Conservation (phyloP, 441 rosid genomes). For the Gossypium davidsonii region DNA sequence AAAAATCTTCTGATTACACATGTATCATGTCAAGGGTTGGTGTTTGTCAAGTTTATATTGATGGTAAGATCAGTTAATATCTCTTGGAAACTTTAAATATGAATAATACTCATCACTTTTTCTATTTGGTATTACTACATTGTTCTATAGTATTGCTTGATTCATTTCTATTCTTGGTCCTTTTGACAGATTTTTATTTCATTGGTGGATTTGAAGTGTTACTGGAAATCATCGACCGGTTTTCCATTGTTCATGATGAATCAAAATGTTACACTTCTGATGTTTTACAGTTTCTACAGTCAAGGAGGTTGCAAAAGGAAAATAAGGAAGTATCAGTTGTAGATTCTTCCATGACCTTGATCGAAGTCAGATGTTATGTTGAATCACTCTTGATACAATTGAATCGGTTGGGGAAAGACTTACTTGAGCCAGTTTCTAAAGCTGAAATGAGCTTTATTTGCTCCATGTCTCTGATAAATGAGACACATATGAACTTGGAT, state of each 20-base stretch:
- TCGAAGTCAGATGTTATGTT: constrained; percentile 44
- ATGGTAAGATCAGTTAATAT: constrained; percentile 51
- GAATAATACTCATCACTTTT: not conserved
- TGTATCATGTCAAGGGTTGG: constrained; percentile 68
- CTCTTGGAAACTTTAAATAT: constrained; percentile 12
- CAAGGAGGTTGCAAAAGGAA: constrained; percentile 39
- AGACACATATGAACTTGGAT: constrained; percentile 38
- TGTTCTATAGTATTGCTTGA: not conserved
- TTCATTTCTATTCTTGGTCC: constrained; percentile 8
- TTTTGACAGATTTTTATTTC: constrained; percentile 49
- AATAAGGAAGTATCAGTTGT: constrained; percentile 28
- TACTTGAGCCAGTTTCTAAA: constrained; percentile 49
- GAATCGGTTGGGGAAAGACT: constrained; percentile 30
- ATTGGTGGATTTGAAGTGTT: constrained; percentile 56
- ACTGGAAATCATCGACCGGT: constrained; percentile 52
- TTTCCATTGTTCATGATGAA: constrained; percentile 49
- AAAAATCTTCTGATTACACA: constrained; percentile 30
- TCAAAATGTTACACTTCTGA: constrained; percentile 55
- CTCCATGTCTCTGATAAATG: constrained; percentile 55
- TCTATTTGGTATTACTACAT: constrained; percentile 12
- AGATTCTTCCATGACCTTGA: constrained; percentile 30
- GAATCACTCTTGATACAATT: constrained; percentile 45
- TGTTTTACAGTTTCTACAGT: constrained; percentile 52
- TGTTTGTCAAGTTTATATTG: constrained; percentile 50
- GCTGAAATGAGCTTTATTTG: constrained; percentile 50